A percentile compares a stretch with the other conserved stretches of the same genome.
Conservation (phyloP, 306 rosid species). For the Cucumis hystrix region DNA sequence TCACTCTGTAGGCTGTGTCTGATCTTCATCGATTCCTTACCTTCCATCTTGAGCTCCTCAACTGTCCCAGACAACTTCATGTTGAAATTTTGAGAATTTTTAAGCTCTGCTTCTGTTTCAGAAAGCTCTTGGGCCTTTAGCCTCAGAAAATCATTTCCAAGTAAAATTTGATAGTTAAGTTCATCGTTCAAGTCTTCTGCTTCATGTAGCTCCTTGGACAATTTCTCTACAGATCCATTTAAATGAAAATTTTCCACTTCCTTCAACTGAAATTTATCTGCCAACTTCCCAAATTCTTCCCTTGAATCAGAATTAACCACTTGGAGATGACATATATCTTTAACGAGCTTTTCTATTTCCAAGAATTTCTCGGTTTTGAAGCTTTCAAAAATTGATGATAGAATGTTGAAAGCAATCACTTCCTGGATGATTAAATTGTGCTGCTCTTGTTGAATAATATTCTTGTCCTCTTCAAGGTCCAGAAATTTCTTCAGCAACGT, state of each 20-base stretch:
- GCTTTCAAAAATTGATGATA: conserved; percentile 46
- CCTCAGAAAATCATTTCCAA: conserved; percentile 29
- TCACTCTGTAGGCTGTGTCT: conserved; percentile 41
- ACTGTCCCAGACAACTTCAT: conserved; percentile 34
- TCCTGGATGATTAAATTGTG: conserved; percentile 37
- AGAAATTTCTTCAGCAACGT: conserved; percentile 32
- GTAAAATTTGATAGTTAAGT: conserved; percentile 34
- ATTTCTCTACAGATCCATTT: conserved; percentile 33
- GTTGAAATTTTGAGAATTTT: conserved; percentile 38
- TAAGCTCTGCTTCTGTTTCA: conserved; percentile 50
- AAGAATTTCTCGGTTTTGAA: conserved; percentile 39
- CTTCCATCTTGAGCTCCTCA: conserved; percentile 49
- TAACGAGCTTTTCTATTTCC: conserved; percentile 43
- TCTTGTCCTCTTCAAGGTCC: conserved; percentile 42
- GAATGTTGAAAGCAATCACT: conserved; percentile 40
- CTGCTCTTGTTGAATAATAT: conserved; percentile 41
- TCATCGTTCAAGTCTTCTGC: conserved; percentile 29
- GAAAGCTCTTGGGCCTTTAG: conserved; percentile 43
- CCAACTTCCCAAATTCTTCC: conserved; percentile 36
- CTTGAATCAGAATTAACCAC: conserved; percentile 34
- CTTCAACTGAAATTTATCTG: conserved; percentile 36
- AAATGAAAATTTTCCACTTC: conserved; percentile 40
- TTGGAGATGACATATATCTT: conserved; percentile 31
- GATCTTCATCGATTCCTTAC: conserved; percentile 24
- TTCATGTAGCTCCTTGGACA: conserved; percentile 39